phyloP scores from a whole-genome alignment of 352 stramenopile genomes.

The Globisporangium radiosum region DNA sequence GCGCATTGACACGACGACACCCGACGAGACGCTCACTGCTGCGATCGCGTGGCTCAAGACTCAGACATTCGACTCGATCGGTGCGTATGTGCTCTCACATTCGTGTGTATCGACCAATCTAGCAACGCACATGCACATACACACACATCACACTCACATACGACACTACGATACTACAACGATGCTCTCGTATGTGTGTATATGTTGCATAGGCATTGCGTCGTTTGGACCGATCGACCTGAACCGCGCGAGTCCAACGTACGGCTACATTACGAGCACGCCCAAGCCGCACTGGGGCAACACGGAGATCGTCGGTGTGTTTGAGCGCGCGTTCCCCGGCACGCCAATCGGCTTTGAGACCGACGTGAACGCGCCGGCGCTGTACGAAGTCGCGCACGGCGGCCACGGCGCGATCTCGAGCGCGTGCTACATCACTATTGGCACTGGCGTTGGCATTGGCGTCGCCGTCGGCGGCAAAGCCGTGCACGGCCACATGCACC shows the following conservation, averaged over 20 bases:
- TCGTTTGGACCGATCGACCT: constrained; percentile 93
- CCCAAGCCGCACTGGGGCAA: constrained; percentile 93
- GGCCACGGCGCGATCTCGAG: constrained; percentile 70
- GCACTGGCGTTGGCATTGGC: constrained; percentile 94
- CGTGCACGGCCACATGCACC: constrained; percentile 95
- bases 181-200: too few relatives aligned
- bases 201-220: constrained; percentile 66
- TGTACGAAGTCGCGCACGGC: constrained; percentile 90
- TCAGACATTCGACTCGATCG: constrained; percentile 73
- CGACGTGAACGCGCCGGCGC: constrained; percentile 95
- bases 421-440: constrained; percentile 94
- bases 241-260: constrained; percentile 69
- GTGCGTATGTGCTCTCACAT: constrained; percentile 6
- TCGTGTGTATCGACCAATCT: too few relatives aligned
- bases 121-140: too few relatives aligned
- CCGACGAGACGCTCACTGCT: constrained; percentile 75
- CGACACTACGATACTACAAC: background rate
- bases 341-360: constrained; percentile 92
- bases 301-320: constrained; percentile 67
- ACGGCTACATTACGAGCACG: constrained; percentile 93
- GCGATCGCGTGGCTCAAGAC: constrained; percentile 80
- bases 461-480: constrained; percentile 87
- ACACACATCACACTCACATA: too few relatives aligned
- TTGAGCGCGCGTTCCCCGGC: constrained; percentile 66
- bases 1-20: constrained; percentile 82